Percentiles rank a stretch among this genome's conserved stretches.
Evolutionary conservation across 257 asterid species (phyloP).

Genomic region (Gentiana dahurica): DNA sequence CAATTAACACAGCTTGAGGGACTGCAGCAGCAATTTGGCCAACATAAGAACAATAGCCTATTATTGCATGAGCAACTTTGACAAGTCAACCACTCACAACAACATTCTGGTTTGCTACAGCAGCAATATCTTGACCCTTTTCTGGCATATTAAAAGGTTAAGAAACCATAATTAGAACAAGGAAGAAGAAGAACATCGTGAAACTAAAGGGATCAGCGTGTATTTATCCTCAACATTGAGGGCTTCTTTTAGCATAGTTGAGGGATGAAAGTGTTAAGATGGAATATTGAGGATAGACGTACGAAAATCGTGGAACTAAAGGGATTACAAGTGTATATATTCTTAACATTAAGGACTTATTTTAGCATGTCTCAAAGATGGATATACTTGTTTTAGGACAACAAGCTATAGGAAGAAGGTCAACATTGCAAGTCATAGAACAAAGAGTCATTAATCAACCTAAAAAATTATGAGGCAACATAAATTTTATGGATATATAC

Average conservation of each 20-base stretch:
- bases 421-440: no score
- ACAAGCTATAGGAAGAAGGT: no score
- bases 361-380: no score
- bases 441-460: no score
- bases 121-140: constrained; percentile 14
- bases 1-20: no score
- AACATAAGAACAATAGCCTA: constrained; percentile 11
- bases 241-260: not conserved
- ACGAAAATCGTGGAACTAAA: no score
- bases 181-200: constrained; percentile 26
- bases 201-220: constrained; percentile 26
- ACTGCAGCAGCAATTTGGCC: constrained; percentile 17
- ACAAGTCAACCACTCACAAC: constrained; percentile 17
- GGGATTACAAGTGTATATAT: no score
- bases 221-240: not conserved
- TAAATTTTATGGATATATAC: no score
- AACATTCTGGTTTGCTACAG: constrained; percentile 12
- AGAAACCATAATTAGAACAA: constrained; percentile 16
- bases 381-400: no score
- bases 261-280: not conserved
- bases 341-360: no score
- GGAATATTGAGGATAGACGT: not conserved
- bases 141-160: constrained; percentile 10
- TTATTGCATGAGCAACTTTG: constrained; percentile 4
- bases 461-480: no score